These are phyloP conservation scores for Quercus aquifolioides DNA, from an alignment of 306 rosid genomes.

Conservation along the genomic window DNA sequence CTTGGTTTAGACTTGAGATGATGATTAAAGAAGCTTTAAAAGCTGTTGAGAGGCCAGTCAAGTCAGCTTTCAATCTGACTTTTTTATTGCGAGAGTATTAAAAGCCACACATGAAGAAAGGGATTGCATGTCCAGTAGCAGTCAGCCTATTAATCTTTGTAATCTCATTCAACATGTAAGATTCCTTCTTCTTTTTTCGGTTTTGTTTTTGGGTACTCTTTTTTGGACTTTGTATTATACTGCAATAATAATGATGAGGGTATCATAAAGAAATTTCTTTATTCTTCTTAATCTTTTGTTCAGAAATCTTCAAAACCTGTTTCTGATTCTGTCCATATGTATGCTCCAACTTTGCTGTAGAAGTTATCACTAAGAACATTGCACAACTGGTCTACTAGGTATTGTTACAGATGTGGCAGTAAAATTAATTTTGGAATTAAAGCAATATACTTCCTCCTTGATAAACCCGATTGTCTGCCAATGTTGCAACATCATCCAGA, in stretches of 20 bases:
- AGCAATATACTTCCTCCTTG: too few relatives aligned
- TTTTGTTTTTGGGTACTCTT: too few relatives aligned
- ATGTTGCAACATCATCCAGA: neutral
- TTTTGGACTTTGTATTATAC: neutral
- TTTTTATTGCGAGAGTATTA: neutral
- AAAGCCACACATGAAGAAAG: neutral
- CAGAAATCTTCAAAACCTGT: neutral
- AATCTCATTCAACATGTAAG: neutral
- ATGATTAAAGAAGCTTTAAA: neutral
- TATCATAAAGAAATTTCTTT: neutral
- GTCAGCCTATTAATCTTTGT: neutral
- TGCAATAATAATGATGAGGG: neutral
- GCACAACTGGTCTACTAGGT: neutral
- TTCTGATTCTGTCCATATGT: neutral
- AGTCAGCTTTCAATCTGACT: neutral
- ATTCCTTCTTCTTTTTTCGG: neutral
- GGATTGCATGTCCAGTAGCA: neutral
- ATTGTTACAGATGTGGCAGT: neutral
- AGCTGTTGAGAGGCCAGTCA: neutral
- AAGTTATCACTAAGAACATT: neutral
- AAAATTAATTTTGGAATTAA: too few relatives aligned
- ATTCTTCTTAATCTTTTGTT: neutral
- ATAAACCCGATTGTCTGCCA: too few relatives aligned
- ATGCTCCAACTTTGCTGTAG: neutral
- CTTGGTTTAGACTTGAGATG: constrained; percentile 9